phyloP scores from a whole-genome alignment of 495 filamentous ascomycete genomes.

The Gamarada debralockiae region DNA sequence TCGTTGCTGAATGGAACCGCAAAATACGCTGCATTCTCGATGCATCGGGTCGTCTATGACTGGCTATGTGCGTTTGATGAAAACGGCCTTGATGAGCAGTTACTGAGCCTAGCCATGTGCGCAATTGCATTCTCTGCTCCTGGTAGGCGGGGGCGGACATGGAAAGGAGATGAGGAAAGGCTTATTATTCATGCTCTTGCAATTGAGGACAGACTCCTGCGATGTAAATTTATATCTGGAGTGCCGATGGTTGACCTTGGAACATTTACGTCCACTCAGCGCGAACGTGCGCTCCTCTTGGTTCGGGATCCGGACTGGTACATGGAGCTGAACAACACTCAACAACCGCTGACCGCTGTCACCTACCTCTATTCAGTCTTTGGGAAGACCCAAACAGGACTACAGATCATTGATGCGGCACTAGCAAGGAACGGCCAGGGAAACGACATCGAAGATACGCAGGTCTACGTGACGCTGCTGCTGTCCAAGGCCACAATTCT shows the following conservation, averaged over 20 bases:
- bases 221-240: background rate
- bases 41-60: background rate
- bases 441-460: background rate
- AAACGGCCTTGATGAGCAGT: background rate
- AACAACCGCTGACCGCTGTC: background rate
- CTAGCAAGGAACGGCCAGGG: background rate
- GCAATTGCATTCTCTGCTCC: background rate
- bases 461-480: background rate
- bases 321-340: background rate
- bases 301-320: background rate
- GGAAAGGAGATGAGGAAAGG: background rate
- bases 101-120: background rate
- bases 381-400: background rate
- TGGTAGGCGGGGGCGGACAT: background rate
- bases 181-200: background rate
- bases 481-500: background rate
- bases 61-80: background rate
- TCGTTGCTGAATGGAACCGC: background rate
- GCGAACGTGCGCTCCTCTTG: background rate
- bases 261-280: background rate
- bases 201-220: background rate
- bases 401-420: background rate
- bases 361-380: background rate
- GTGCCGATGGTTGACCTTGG: background rate
- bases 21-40: background rate